Evolutionary conservation across 2,329 filamentous ascomycete genomes (phyloP), one percentile per base, ranked within the genome.

Genomic region (Cladosporium halotolerans): DNA sequence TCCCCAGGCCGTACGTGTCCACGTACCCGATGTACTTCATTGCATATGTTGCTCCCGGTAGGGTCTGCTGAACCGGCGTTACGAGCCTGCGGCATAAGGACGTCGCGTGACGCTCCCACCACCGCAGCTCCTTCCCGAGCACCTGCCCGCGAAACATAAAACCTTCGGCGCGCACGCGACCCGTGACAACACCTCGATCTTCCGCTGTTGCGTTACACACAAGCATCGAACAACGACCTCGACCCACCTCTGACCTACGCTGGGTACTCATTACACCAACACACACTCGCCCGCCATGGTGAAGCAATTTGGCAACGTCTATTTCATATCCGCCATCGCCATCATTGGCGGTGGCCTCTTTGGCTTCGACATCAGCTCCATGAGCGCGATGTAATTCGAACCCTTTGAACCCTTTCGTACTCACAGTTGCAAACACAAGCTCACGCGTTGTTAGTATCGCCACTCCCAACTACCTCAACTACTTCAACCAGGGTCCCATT

Each of bases 281-380:
- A 36, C 23, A n/a, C 13, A 53, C 36, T 41, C 16, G 16, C 44
- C 44, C 43, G 28, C 5, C 44, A 53, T 53, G 50, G 50, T 53
- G 14, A 53, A 53, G 40, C 44, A 53, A 31, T 84, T 80, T 52
- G 76, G 78, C 31, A 82, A 82, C 59, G 76, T 82, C 61, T 83
- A 83, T 63, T 67, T 76, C 55, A 79, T 82, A 57, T 76, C 79
- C 49, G 77, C 76, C 63, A 79, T 81, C 65, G 73, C 79, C 66
- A 75, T 80, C 58, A 75, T 76, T 73, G 85, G 85, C 60, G 85
- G 85, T 66, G 81, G 79, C 14, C 74, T 89, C 19, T 89, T 90
- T 63, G 88, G 87, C 62, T 90, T 90, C 66, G 87, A 90, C 70
- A 88, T 90, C 63, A 82, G 79, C 53, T 86, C 83, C 41, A 88